Conservation (phyloP, 2,329 filamentous ascomycete species). For the Curvularia sp. region DNA sequence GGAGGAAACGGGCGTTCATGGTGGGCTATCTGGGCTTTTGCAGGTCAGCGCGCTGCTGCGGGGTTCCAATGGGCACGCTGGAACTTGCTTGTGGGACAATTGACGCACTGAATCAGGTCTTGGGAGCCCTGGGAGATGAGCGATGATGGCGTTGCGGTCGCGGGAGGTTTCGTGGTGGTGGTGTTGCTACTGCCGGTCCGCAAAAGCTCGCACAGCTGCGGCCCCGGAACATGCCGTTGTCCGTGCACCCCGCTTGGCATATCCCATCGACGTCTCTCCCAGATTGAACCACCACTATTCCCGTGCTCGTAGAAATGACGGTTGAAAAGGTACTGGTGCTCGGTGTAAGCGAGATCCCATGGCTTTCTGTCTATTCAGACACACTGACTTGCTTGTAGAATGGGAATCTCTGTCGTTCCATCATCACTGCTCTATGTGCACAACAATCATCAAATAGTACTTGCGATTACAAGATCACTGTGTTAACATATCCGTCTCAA, state of each 20-base stretch:
- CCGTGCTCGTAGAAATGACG: constrained; percentile 14
- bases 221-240: constrained; percentile 31
- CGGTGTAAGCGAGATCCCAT: constrained; percentile 26
- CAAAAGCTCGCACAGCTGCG: constrained; percentile 40
- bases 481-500: constrained; percentile 38
- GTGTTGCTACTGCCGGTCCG: constrained; percentile 28
- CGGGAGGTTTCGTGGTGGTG: constrained; percentile 34
- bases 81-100: constrained; percentile 25
- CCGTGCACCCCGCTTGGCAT: constrained; percentile 30
- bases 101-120: constrained; percentile 42
- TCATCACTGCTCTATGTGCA: constrained; percentile 33
- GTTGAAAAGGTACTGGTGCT: constrained; percentile 37
- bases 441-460: constrained; percentile 1
- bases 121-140: constrained; percentile 43
- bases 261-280: neutral
- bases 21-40: constrained; percentile 42
- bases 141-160: constrained; percentile 44
- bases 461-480: constrained; percentile 23
- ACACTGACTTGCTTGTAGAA: constrained; percentile 31
- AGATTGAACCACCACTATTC: neutral
- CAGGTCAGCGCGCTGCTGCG: constrained; percentile 40
- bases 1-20: constrained; percentile 54
- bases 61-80: constrained; percentile 36
- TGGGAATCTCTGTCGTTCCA: constrained; percentile 31
- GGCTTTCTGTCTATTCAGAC: neutral